Evolutionary conservation across 2,329 filamentous ascomycete species (phyloP).

Genomic region (Furcasterigmium sp.): DNA sequence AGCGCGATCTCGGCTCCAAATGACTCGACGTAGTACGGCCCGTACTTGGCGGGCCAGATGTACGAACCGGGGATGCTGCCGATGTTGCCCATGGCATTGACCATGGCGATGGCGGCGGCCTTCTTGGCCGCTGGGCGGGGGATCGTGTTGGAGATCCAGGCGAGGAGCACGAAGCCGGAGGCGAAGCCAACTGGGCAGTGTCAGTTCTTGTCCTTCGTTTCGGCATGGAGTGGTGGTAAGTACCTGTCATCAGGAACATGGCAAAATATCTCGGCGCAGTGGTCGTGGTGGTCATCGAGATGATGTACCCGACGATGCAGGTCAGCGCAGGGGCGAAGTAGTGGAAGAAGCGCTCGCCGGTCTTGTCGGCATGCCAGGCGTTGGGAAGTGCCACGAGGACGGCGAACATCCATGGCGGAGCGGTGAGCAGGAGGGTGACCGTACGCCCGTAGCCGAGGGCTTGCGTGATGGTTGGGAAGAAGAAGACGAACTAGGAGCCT

Average conservation of each 20-base stretch:
- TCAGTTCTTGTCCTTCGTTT: no score
- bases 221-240: constrained; percentile 16
- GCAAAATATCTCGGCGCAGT: constrained; percentile 10
- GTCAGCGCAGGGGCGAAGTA: constrained; percentile 6
- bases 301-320: constrained; percentile 9
- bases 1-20: constrained; percentile 38
- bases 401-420: constrained; percentile 18
- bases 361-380: constrained; percentile 9
- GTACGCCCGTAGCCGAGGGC: constrained; percentile 5
- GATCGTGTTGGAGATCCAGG: constrained; percentile 17
- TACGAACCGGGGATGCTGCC: constrained; percentile 18
- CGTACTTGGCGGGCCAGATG: constrained; percentile 15
- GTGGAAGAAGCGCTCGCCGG: constrained; percentile 10
- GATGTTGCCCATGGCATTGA: constrained; percentile 15
- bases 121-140: constrained; percentile 14
- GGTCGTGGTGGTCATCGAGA: constrained; percentile 5
- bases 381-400: neutral
- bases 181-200: no score
- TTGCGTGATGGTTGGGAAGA: constrained; percentile 16
- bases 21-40: constrained; percentile 23
- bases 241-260: constrained; percentile 16
- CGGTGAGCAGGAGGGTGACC: constrained; percentile 17
- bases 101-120: constrained; percentile 14
- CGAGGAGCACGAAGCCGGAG: constrained; percentile 16
- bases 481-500: constrained; percentile 13